Conservation (phyloP, 2,329 filamentous ascomycete species). For the Ambrosiella cleistominuta region DNA sequence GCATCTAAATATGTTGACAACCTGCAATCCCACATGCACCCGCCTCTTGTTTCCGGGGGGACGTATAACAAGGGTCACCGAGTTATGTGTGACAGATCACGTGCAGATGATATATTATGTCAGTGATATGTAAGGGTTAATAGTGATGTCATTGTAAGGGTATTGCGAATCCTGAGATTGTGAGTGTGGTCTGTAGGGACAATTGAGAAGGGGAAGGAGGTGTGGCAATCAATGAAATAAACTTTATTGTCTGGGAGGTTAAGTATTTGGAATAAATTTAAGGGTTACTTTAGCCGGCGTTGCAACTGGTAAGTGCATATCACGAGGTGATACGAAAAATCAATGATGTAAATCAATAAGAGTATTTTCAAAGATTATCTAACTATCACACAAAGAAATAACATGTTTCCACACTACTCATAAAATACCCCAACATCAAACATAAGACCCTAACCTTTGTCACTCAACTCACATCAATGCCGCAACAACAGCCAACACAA, state of each 20-base stretch:
- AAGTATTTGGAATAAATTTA: neutral
- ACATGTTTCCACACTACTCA: neutral
- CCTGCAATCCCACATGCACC: too few species aligned
- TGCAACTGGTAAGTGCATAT: neutral
- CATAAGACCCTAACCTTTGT: neutral
- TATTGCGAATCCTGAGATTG: neutral
- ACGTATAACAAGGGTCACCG: too few species aligned
- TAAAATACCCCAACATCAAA: too few species aligned
- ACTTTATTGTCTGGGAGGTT: neutral
- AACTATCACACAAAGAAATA: neutral
- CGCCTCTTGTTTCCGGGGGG: too few species aligned
- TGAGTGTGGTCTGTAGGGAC: neutral
- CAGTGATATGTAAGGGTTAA: neutral
- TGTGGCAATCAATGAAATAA: neutral
- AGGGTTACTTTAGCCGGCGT: neutral
- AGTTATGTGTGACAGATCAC: too few species aligned
- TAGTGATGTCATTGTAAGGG: neutral
- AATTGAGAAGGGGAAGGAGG: neutral
- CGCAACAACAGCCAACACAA: neutral
- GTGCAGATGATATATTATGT: neutral
- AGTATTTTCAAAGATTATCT: neutral
- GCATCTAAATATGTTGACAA: too few species aligned
- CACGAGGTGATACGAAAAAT: neutral
- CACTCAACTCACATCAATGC: neutral
- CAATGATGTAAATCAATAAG: neutral